A percentile compares a stretch with the other conserved stretches of the same genome.
Evolutionary conservation across 2,329 filamentous ascomycete species (phyloP).

Genomic region (Aspergillus quadrilineatus): DNA sequence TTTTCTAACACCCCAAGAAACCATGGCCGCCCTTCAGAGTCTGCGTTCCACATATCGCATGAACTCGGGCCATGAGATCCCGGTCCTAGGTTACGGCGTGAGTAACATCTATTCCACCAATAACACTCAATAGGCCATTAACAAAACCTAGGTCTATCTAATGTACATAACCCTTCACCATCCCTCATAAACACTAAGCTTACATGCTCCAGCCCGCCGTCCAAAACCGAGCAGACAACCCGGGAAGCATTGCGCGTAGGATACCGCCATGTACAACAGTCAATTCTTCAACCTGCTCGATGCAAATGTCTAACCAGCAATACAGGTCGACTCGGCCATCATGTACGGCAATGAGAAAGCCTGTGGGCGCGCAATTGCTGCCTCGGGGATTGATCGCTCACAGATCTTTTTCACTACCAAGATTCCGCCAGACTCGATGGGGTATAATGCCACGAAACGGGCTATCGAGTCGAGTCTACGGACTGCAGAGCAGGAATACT

Average conservation of each 20-base stretch:
- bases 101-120: constrained; percentile 22
- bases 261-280: constrained; percentile 32
- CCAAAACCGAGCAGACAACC: constrained; percentile 26
- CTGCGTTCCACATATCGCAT: constrained; percentile 48
- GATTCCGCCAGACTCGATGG: constrained; percentile 62
- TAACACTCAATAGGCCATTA: not conserved
- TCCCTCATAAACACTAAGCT: not conserved
- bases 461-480: constrained; percentile 64
- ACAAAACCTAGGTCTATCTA: constrained; percentile 30
- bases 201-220: constrained; percentile 23
- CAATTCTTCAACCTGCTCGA: not conserved
- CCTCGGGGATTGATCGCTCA: constrained; percentile 57
- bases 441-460: constrained; percentile 65
- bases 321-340: constrained; percentile 57
- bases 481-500: constrained; percentile 67
- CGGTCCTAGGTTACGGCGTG: constrained; percentile 59
- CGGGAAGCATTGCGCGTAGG: constrained; percentile 30
- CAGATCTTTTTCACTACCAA: constrained; percentile 82
- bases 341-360: constrained; percentile 72
- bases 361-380: constrained; percentile 66
- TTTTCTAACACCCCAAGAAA: not conserved
- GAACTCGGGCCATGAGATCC: constrained; percentile 62
- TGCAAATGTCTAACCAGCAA: not conserved
- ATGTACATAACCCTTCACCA: constrained; percentile 23
- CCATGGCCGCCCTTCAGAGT: constrained; percentile 17